Percentiles rank a stretch among this genome's conserved stretches.
phyloP scores from a whole-genome alignment of 2,329 filamentous ascomycete species.

The Hymenoscyphus scutula region DNA sequence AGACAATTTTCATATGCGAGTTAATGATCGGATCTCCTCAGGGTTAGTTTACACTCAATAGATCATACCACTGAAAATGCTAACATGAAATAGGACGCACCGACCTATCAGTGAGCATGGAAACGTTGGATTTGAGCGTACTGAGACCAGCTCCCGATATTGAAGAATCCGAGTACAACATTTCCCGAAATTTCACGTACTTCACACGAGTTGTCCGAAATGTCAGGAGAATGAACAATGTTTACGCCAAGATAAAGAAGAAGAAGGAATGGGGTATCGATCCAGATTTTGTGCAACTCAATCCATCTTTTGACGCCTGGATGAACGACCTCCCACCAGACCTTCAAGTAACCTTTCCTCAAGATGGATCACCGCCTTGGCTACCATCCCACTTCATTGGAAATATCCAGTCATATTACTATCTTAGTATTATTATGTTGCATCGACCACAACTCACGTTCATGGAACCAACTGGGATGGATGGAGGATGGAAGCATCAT shows the following conservation, averaged over 20 bases:
- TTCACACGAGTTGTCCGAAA: conserved; percentile 75
- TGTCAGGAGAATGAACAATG: conserved; percentile 72
- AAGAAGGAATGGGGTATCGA: conserved; percentile 84
- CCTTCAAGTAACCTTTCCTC: conserved; percentile 72
- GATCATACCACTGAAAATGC: background rate
- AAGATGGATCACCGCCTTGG: conserved; percentile 78
- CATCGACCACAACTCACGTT: conserved; percentile 82
- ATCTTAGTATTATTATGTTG: conserved; percentile 80
- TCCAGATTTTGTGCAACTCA: conserved; percentile 76
- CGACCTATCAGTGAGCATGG: conserved; percentile 72
- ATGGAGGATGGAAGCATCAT: conserved; percentile 81
- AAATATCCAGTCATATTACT: conserved; percentile 86
- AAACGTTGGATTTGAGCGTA: conserved; percentile 73
- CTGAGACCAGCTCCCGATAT: conserved; percentile 61
- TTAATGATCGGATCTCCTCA: conserved; percentile 92
- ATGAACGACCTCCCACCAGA: conserved; percentile 74
- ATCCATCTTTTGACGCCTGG: conserved; percentile 75
- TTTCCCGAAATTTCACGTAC: conserved; percentile 82
- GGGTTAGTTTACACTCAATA: conserved; percentile 53
- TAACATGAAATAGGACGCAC: conserved; percentile 58
- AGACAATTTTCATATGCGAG: conserved; percentile 80
- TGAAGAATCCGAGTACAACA: conserved; percentile 71
- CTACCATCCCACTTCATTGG: conserved; percentile 83
- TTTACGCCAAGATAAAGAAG: conserved; percentile 71
- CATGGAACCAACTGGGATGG: conserved; percentile 66